phyloP scores from a whole-genome alignment of 83 land plant genomes.

The Isoetes engelmannii region DNA sequence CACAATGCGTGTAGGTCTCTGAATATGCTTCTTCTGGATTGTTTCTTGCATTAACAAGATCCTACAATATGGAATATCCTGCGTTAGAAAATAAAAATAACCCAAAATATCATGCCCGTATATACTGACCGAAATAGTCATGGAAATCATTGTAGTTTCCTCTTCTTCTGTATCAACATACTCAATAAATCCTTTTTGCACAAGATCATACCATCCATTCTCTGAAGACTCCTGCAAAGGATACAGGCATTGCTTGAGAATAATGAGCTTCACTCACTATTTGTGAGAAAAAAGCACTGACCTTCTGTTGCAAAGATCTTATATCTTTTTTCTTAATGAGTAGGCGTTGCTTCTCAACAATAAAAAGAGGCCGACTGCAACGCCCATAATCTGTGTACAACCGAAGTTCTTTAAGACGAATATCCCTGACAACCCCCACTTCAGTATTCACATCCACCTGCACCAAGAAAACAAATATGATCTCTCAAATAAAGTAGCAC shows the following conservation, averaged over 20 bases:
- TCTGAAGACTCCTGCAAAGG: slow-evolving; percentile 49
- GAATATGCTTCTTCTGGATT: slow-evolving; percentile 84
- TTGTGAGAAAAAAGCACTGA: slow-evolving; percentile 3
- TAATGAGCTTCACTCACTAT: background rate
- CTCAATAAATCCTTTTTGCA: slow-evolving; percentile 91
- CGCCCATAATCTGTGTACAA: slow-evolving; percentile 98
- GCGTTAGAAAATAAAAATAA: background rate
- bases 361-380: slow-evolving; percentile 97
- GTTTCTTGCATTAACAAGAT: slow-evolving; percentile 69
- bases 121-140: slow-evolving; percentile 78
- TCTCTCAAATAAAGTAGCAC: background rate
- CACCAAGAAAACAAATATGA: slow-evolving; percentile 3
- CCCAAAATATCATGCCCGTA: background rate
- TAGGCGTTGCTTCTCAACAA: slow-evolving; percentile 90
- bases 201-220: slow-evolving; percentile 93
- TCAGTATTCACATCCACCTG: slow-evolving; percentile 99
- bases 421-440: slow-evolving; percentile 95
- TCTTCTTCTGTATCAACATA: slow-evolving; percentile 99
- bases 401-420: slow-evolving; percentile 80
- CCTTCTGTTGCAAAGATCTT: slow-evolving; percentile 70
- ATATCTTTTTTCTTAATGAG: slow-evolving; percentile 87
- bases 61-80: slow-evolving; percentile 34
- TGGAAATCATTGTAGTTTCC: slow-evolving; percentile 99
- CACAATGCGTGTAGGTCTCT: slow-evolving; percentile 93
- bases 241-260: background rate